Conservation (phyloP, 1,139 yeast species). For the Zygoascus sp. region DNA sequence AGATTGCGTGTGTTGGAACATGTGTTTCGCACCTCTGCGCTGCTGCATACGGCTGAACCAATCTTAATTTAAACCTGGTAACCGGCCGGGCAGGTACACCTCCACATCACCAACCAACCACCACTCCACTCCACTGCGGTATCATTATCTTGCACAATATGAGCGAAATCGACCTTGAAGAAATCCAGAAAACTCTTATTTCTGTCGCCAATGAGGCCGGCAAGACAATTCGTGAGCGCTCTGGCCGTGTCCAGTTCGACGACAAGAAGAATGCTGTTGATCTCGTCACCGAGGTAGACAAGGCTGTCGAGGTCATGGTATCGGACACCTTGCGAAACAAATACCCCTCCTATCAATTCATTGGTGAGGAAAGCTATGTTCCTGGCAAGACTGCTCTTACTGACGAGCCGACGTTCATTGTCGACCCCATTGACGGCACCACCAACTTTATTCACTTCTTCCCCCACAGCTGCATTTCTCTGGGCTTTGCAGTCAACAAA, state of each 20-base stretch:
- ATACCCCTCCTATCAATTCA: constrained; percentile 48
- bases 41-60: no score
- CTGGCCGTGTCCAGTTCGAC: constrained; percentile 48
- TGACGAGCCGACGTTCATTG: constrained; percentile 54
- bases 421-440: constrained; percentile 61
- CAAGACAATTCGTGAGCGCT: constrained; percentile 41
- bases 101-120: background rate
- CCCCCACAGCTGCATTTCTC: constrained; percentile 56
- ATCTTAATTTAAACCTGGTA: no score
- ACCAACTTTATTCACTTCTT: constrained; percentile 57
- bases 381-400: constrained; percentile 44
- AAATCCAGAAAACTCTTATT: constrained; percentile 43
- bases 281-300: constrained; percentile 54
- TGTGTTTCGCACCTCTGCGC: no score
- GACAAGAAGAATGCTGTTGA: constrained; percentile 56
- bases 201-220: constrained; percentile 51
- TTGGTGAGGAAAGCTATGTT: constrained; percentile 55
- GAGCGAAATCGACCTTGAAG: constrained; percentile 22
- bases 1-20: no score
- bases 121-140: background rate
- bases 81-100: no score
- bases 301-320: constrained; percentile 49
- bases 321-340: constrained; percentile 33
- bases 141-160: background rate
- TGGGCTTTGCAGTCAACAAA: constrained; percentile 49